These are phyloP conservation scores for Golubevia pallescens DNA, from an alignment of 1,284 basidiomycete species.

Conservation along the genomic window DNA sequence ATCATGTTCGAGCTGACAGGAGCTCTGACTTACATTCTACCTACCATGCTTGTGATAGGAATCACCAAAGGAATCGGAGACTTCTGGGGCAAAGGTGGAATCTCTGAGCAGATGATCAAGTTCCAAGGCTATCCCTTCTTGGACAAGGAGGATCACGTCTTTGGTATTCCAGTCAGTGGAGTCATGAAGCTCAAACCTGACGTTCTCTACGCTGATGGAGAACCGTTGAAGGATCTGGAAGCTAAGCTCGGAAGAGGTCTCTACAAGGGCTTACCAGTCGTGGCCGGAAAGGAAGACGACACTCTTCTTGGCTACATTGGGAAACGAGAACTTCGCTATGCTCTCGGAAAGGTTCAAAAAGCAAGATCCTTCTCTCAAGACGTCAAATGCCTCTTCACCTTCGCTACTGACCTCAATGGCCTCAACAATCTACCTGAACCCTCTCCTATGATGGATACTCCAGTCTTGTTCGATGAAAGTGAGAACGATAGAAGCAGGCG, in stretches of 20 bases:
- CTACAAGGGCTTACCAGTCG: constrained; percentile 90
- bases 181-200: constrained; percentile 42
- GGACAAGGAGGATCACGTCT: constrained; percentile 84
- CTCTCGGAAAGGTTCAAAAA: constrained; percentile 72
- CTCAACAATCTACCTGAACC: not conserved
- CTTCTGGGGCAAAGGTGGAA: constrained; percentile 86
- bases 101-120: constrained; percentile 94
- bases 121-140: constrained; percentile 97
- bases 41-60: constrained; percentile 96
- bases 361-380: constrained; percentile 23
- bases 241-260: constrained; percentile 53
- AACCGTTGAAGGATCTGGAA: constrained; percentile 45
- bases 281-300: constrained; percentile 68
- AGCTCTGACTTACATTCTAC: constrained; percentile 94
- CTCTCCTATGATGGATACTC: not conserved
- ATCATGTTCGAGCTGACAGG: constrained; percentile 99
- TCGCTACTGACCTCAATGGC: constrained; percentile 1
- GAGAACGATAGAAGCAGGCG: not conserved
- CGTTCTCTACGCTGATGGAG: constrained; percentile 42
- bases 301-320: constrained; percentile 87
- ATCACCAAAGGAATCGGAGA: constrained; percentile 99
- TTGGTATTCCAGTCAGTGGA: constrained; percentile 79
- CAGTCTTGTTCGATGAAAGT: not conserved
- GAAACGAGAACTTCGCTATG: constrained; percentile 81
- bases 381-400: constrained; percentile 44